Evolutionary conservation across 768 basidiomycete species (phyloP).

Genomic region (Psilocybe cubensis): DNA sequence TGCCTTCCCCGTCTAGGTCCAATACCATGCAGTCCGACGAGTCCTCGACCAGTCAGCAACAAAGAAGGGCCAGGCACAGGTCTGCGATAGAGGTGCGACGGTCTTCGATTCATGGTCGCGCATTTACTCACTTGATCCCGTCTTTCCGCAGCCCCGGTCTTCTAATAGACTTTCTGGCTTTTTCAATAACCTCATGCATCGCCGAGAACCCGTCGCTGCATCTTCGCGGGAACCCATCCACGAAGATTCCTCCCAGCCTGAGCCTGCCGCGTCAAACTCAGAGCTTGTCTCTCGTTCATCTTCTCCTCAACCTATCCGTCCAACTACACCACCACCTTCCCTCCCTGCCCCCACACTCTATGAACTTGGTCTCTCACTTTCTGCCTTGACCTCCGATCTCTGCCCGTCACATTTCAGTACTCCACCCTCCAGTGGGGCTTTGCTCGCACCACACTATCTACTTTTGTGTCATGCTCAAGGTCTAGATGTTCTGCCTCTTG

Average conservation of each 20-base stretch:
- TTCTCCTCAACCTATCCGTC: slow-evolving; percentile 60
- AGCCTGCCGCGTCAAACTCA: slow-evolving; percentile 30
- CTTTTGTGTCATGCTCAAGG: slow-evolving; percentile 87
- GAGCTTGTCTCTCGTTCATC: slow-evolving; percentile 50
- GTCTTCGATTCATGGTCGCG: slow-evolving; percentile 3
- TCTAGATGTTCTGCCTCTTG: slow-evolving; percentile 80
- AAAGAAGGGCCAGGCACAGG: slow-evolving; percentile 49
- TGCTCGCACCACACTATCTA: slow-evolving; percentile 80
- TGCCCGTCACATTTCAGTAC: slow-evolving; percentile 79
- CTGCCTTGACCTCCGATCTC: slow-evolving; percentile 66
- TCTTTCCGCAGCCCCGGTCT: slow-evolving; percentile 49
- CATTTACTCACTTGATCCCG: slow-evolving; percentile 4
- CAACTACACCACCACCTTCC: slow-evolving; percentile 77
- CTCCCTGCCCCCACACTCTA: slow-evolving; percentile 71
- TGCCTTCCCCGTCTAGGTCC: slow-evolving; percentile 32
- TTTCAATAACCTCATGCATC: slow-evolving; percentile 76
- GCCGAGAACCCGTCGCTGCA: slow-evolving; percentile 53
- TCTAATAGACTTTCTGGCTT: slow-evolving; percentile 86
- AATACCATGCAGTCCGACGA: slow-evolving; percentile 30
- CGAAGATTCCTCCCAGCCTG: slow-evolving; percentile 27
- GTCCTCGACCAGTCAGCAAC: slow-evolving; percentile 31
- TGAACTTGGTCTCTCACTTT: slow-evolving; percentile 77
- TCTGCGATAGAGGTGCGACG: slow-evolving; percentile 61
- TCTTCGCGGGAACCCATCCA: slow-evolving; percentile 33
- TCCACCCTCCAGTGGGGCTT: slow-evolving; percentile 78